A percentile compares a stretch with the other conserved stretches of the same genome.
These are phyloP conservation scores for Paecilomyces sp. DNA, from an alignment of 2,329 filamentous ascomycete genomes.

Conservation along the genomic window DNA sequence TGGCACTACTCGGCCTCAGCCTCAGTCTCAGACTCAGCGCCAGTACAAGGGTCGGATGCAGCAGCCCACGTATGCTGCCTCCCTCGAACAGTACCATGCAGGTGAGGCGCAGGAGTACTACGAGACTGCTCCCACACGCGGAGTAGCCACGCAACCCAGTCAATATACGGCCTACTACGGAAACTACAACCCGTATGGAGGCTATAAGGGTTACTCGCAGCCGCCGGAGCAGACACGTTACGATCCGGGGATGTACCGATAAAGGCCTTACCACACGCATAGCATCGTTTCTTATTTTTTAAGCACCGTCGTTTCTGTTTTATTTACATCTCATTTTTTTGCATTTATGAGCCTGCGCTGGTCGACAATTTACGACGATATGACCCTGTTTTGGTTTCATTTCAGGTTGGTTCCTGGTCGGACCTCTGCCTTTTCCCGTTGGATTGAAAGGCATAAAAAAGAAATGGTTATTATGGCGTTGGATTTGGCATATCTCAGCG, in stretches of 20 bases:
- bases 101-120: slow-evolving; percentile 21
- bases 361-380: neutral
- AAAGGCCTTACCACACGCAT: neutral
- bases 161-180: neutral
- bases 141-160: slow-evolving; percentile 10
- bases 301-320: neutral
- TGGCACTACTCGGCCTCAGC: slow-evolving; percentile 8
- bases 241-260: slow-evolving; percentile 15
- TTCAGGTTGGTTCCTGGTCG: neutral
- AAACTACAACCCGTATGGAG: neutral
- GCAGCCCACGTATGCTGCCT: slow-evolving; percentile 1
- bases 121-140: slow-evolving; percentile 15
- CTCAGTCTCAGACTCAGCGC: slow-evolving; percentile 2
- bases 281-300: neutral
- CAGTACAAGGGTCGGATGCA: slow-evolving; percentile 1
- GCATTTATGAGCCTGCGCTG: neutral
- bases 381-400: neutral
- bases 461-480: neutral
- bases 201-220: slow-evolving; percentile 17
- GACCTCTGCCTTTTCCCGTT: neutral
- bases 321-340: neutral
- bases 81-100: slow-evolving; percentile 15
- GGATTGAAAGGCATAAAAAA: neutral
- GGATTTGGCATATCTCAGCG: neutral
- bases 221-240: slow-evolving; percentile 27